Base-by-base conservation (phyloP, 2,329 filamentous ascomycete species). In the Periconia sp. region DNA sequence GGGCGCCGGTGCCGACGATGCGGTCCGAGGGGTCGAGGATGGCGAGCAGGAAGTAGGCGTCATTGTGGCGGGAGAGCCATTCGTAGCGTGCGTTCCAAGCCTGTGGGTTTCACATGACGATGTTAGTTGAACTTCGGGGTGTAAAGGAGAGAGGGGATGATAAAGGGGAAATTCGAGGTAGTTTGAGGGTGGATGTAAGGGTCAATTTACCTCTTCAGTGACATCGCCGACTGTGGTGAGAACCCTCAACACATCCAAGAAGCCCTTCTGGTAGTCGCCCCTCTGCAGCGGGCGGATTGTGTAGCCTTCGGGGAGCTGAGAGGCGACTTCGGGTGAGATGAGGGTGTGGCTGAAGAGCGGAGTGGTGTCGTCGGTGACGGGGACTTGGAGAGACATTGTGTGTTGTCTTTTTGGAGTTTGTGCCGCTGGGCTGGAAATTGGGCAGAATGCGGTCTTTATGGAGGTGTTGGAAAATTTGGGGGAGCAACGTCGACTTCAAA, bases 181-280 rank as follows among this genome's bases (percentile, higher is more conserved):
- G n/a, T n/a, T n/a, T n/a, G n/a, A n/a, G n/a, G 23, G 8, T 27
- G 23, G 23, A 30, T 31, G 30, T 5, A 2, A 47, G 30, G 33
- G 46, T 5, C 3, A 23, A 37, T 30, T 17, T 62, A 85, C 82
- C 55, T 85, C 83, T 71, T 89, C 83, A 45, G 81, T 83, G 62
- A 97, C 88, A 56, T 97, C 91, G 59, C 94, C 94, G 20, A 97
- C 93, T 8, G 90, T 94, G 2, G 94, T 97, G 66, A 99, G 81
- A 37, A 97, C 92, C 44, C 91, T 86, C 59, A 99, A 81, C 56
- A 94, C 93, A 70, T 96, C 91, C 64, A 99, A 86, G 75, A 96
- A 97, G 58, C 92, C 92, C 33, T 82, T 82, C 52, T 83, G 78
- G 77, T 88, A 96, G 77, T 99, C 94, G 65, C 82, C 82, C 63